Conservation (phyloP, 2,329 filamentous ascomycete genomes). For the Cercospora janseana region DNA sequence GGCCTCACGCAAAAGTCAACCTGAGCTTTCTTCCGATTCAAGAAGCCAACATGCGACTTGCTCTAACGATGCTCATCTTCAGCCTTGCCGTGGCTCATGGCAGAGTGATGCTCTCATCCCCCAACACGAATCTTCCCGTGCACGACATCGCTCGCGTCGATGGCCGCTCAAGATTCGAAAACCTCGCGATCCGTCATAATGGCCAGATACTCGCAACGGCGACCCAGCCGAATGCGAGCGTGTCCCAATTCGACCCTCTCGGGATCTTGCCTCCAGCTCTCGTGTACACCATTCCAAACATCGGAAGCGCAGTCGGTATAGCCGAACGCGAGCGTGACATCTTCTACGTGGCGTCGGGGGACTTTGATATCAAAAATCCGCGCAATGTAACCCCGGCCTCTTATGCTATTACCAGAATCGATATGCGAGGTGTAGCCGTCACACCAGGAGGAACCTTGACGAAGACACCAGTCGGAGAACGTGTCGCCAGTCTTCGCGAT, state of each 20-base stretch:
- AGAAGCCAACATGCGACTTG: background rate
- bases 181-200: slow-evolving; percentile 10
- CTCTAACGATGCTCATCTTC: background rate
- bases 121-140: background rate
- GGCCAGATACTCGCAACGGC: slow-evolving; percentile 15
- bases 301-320: slow-evolving; percentile 13
- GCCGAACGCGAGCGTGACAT: slow-evolving; percentile 6
- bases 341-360: slow-evolving; percentile 13
- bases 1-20: too few species aligned
- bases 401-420: slow-evolving; percentile 10
- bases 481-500: background rate
- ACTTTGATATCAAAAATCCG: slow-evolving; percentile 4
- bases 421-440: slow-evolving; percentile 13
- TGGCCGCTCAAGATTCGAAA: slow-evolving; percentile 6
- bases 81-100: background rate
- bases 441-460: slow-evolving; percentile 6
- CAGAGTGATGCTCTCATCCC: background rate
- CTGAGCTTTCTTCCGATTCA: too few species aligned
- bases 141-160: background rate
- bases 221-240: slow-evolving; percentile 11
- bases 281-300: slow-evolving; percentile 10
- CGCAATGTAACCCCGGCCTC: background rate
- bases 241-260: slow-evolving; percentile 15
- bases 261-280: slow-evolving; percentile 12
- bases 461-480: background rate